These are phyloP conservation scores for Discostella stelligera DNA, from an alignment of 352 stramenopile species.

Conservation along the genomic window DNA sequence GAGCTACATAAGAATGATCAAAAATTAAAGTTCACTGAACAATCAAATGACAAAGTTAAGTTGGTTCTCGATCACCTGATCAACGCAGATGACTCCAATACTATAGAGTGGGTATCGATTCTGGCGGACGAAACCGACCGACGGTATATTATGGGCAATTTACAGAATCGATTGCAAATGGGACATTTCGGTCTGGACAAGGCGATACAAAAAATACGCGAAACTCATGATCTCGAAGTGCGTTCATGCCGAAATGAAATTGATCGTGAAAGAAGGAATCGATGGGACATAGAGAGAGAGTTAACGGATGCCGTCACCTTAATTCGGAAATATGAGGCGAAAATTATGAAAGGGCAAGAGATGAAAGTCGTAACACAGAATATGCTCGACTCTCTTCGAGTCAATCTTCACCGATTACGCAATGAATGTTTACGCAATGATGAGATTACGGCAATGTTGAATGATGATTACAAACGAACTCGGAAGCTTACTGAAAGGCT, in stretches of 20 bases:
- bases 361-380: slow-evolving; percentile 25
- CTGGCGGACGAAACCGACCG: slow-evolving; percentile 40
- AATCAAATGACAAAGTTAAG: slow-evolving; percentile 30
- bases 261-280: slow-evolving; percentile 25
- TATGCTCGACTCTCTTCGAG: slow-evolving; percentile 23
- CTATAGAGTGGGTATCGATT: slow-evolving; percentile 46
- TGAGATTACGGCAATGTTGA: slow-evolving; percentile 17
- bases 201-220: slow-evolving; percentile 41
- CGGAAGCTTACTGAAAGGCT: slow-evolving; percentile 14
- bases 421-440: slow-evolving; percentile 25
- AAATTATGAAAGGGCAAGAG: slow-evolving; percentile 30
- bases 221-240: slow-evolving; percentile 19
- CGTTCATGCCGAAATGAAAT: slow-evolving; percentile 26
- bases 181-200: slow-evolving; percentile 47
- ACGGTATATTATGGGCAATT: slow-evolving; percentile 41
- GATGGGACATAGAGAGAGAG: slow-evolving; percentile 36
- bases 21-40: slow-evolving; percentile 24
- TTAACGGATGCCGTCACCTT: slow-evolving; percentile 16
- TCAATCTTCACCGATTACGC: slow-evolving; percentile 10
- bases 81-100: slow-evolving; percentile 38
- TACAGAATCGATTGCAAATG: slow-evolving; percentile 49
- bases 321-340: slow-evolving; percentile 46
- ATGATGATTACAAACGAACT: slow-evolving; percentile 17
- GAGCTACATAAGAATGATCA: slow-evolving; percentile 34
- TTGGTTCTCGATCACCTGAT: slow-evolving; percentile 32